Evolutionary conservation across 192 early-diverging fungal genomes (phyloP), one percentile per base, ranked within the genome.

Genomic region (Chytriomyces sp.): DNA sequence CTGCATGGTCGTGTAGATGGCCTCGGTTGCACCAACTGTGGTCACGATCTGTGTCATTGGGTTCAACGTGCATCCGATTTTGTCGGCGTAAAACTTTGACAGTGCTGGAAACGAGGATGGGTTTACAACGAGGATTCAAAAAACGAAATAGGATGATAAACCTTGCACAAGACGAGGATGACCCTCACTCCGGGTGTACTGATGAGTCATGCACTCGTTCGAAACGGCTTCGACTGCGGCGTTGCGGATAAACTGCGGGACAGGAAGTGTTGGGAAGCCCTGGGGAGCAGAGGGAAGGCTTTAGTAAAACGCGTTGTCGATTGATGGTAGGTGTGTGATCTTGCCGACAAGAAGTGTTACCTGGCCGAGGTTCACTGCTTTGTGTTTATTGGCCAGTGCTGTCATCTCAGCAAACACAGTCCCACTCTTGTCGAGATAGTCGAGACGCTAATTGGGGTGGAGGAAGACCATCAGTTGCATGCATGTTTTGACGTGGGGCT

Each of bases 311-410:
- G 69, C 50, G 44, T 16, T 10, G 11, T 76, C 45, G 63, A 61
- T 26, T 35, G 47, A 69, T 35, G 35, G 4, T 4, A 2, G 35
- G 35, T 35, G 35, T 35, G n/a, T 45, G n/a, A 61, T 50, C 20
- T 5, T 16, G 9, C 60, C 90, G 92, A 0, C 0, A 20, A 57
- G 92, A 63, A 87, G 93, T 3, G 35, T 0, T 90, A 83, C 94
- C 82, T 98, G 97, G 2, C 97, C 97, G 16, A 97, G 87, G 84
- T 98, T 97, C 78, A 96, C 94, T 6, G 96, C 95, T 48, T 90
- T 87, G 67, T 93, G 90, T 69, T 93, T 90, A 5, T 87, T 86
- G 13, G 95, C 91, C 61, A 94, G 85, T 28, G 92, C 95, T 28
- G 94, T 96, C 82, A 95, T 96, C 80, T 87, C 82, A 5, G 86